These are phyloP conservation scores for Apiospora rasikravindrae DNA, from an alignment of 2,329 filamentous ascomycete species.

Conservation along the genomic window DNA sequence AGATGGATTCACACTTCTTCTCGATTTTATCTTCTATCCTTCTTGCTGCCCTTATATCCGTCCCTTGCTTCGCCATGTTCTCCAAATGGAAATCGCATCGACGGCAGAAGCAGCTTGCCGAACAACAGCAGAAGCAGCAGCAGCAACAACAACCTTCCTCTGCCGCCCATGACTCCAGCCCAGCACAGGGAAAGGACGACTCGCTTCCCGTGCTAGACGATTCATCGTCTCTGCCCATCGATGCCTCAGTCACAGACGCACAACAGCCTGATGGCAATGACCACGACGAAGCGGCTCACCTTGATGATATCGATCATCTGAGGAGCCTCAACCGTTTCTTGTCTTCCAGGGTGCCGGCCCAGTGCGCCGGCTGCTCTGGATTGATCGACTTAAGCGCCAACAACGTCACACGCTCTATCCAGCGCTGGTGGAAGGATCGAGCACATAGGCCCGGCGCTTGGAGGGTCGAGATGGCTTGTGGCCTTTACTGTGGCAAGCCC, in stretches of 20 bases:
- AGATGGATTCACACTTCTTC: background rate
- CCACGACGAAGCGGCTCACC: background rate
- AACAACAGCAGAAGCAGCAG: background rate
- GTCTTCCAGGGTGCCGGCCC: background rate
- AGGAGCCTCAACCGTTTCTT: background rate
- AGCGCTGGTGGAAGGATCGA: background rate
- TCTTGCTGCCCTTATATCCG: background rate
- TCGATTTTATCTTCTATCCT: background rate
- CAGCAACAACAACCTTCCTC: background rate
- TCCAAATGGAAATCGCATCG: background rate
- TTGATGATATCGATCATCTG: background rate
- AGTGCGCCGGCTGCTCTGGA: background rate
- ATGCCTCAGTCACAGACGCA: background rate
- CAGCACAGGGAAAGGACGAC: background rate
- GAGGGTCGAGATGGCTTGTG: background rate
- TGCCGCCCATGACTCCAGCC: background rate
- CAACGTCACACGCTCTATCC: background rate
- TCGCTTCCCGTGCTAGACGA: background rate
- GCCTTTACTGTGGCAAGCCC: background rate
- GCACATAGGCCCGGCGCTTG: background rate
- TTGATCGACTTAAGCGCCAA: background rate
- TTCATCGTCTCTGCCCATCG: background rate
- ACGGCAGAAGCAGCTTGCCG: background rate
- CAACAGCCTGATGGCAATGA: background rate
- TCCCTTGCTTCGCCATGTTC: background rate